Conservation (phyloP, 345 rosid genomes). For the Sonneratia alba region DNA sequence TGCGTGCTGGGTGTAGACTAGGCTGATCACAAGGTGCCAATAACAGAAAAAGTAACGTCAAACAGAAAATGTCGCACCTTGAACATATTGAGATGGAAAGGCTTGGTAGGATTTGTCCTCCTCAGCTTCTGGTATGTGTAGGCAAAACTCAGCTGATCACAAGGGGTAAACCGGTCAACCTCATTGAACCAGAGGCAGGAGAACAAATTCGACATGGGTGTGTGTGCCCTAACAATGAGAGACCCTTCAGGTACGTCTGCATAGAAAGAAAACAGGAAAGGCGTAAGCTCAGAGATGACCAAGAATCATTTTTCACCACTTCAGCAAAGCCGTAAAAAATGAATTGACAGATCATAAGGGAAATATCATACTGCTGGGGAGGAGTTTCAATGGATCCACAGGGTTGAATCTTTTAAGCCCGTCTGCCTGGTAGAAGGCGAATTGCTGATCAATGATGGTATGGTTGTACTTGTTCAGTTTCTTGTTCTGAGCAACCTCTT, state of each 20-base stretch:
- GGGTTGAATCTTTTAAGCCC: conserved; percentile 71
- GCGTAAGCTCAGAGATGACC: not conserved
- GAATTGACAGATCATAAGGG: not conserved
- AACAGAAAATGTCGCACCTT: conserved; percentile 38
- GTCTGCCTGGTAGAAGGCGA: conserved; percentile 74
- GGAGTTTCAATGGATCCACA: conserved; percentile 75
- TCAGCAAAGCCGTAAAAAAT: not conserved
- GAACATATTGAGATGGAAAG: conserved; percentile 88
- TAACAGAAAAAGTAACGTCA: not conserved
- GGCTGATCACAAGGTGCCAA: not conserved
- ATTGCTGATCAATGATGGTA: conserved; percentile 72
- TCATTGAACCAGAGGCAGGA: conserved; percentile 99
- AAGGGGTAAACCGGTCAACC: conserved; percentile 89
- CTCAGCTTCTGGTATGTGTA: conserved; percentile 79
- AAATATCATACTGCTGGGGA: conserved; percentile 74
- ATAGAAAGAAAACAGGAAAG: not conserved
- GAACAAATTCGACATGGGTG: conserved; percentile 94
- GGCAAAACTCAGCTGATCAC: conserved; percentile 94
- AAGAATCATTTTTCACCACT: not conserved
- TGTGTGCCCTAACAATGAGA: conserved; percentile 84
- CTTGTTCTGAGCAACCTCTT: conserved; percentile 93
- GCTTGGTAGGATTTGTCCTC: conserved; percentile 65
- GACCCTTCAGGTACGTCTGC: conserved; percentile 99
- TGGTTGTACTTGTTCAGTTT: conserved; percentile 91
- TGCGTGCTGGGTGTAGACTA: not conserved